Percentiles rank a stretch among this genome's conserved stretches.
Evolutionary conservation across 805 yeast species (phyloP).

Genomic region (Helenozyma baotianmanensis): DNA sequence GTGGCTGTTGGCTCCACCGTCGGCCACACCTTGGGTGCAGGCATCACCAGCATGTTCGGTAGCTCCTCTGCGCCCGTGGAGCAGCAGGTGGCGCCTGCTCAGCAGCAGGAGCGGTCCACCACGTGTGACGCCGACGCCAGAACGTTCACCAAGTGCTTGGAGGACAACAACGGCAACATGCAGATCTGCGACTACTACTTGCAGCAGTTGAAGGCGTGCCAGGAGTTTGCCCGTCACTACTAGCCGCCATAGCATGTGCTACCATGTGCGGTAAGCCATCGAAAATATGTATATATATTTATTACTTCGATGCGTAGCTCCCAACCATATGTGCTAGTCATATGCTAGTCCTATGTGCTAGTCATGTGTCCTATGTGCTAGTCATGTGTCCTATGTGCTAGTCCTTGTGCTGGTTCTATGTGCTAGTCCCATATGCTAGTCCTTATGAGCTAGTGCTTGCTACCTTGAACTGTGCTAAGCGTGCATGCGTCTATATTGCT

Average conservation of each 20-base stretch:
- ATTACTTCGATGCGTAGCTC: too few species aligned
- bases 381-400: too few species aligned
- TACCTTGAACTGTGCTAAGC: too few species aligned
- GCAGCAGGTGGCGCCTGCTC: conserved; percentile 33
- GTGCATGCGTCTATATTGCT: too few species aligned
- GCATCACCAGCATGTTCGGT: conserved; percentile 83
- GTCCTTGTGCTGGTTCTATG: too few species aligned
- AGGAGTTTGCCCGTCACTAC: conserved; percentile 83
- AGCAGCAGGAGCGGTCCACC: conserved; percentile 42
- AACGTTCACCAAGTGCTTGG: conserved; percentile 91
- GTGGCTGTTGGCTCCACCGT: conserved; percentile 98
- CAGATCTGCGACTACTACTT: conserved; percentile 95
- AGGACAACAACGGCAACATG: conserved; percentile 91
- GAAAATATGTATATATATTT: too few species aligned
- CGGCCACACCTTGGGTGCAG: conserved; percentile 96
- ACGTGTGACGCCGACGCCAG: conserved; percentile 92
- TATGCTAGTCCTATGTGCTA: too few species aligned
- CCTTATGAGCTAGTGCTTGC: too few species aligned
- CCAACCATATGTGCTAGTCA: too few species aligned
- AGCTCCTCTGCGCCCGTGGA: conserved; percentile 55
- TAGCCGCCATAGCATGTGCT: conserved; percentile 36
- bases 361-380: too few species aligned
- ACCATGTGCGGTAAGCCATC: too few species aligned
- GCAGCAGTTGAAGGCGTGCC: conserved; percentile 97
- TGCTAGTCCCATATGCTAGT: too few species aligned